Percentiles rank a stretch among this genome's conserved stretches.
Evolutionary conservation across 2,329 filamentous ascomycete genomes (phyloP).

Genomic region (Sclerotiophoma versabilis): DNA sequence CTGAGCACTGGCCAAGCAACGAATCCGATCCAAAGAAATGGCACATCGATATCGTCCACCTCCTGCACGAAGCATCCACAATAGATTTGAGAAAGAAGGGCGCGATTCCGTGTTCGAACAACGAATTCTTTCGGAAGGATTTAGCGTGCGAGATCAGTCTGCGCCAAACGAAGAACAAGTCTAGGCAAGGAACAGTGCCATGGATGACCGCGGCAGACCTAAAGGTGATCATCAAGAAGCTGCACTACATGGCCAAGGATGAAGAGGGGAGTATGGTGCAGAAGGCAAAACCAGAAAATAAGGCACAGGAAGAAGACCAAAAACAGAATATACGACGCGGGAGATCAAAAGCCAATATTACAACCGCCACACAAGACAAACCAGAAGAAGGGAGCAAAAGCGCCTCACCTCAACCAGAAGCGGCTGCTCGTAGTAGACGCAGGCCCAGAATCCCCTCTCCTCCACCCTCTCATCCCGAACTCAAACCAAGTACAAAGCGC

Average conservation of each 20-base stretch:
- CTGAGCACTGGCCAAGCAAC: neutral
- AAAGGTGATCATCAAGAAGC: neutral
- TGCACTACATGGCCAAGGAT: neutral
- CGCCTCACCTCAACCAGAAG: no score
- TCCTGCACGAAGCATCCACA: conserved; percentile 7
- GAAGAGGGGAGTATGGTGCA: neutral
- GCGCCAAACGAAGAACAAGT: neutral
- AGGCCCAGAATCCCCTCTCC: no score
- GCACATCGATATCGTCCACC: conserved; percentile 4
- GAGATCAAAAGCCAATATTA: neutral
- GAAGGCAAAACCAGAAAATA: neutral
- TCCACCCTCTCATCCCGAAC: neutral
- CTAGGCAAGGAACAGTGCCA: neutral
- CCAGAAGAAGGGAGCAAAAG: no score
- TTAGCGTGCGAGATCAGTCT: neutral
- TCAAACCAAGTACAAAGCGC: conserved; percentile 3
- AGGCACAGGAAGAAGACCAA: neutral
- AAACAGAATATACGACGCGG: neutral
- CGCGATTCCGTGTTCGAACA: neutral
- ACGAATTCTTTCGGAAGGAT: neutral
- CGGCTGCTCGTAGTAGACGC: no score
- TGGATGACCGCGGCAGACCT: conserved; percentile 8
- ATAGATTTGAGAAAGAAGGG: neutral
- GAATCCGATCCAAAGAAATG: conserved; percentile 3
- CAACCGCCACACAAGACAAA: neutral